Base-by-base conservation (phyloP, 176 grass and related monocot species). In the Rhynchospora breviuscula region DNA sequence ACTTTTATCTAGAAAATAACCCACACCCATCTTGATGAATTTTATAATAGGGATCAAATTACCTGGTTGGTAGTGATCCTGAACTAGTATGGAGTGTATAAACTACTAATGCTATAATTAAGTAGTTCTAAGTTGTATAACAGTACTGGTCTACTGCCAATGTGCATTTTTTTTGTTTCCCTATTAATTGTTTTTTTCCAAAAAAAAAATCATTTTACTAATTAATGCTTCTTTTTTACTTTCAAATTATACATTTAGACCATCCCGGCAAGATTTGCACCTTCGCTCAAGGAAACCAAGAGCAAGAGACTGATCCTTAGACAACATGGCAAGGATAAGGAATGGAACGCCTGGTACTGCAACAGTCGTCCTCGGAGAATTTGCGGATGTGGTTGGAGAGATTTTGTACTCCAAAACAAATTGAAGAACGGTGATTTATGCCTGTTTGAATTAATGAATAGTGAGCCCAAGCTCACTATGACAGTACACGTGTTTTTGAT, bases 391-490 rank as follows among this genome's bases (percentile, higher is more conserved):
- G 63, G 66, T 0, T 88, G 81, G 89, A 4, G 29, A 79, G 80
- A 59, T 5, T 86, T 90, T 40, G 31, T 89, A 0, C 1, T 13
- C 0, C 71, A 84, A 8, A 90, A 88, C 29, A 5, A 68, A 14
- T 62, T 90, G n/a, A 46, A 25, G 0, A 18, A 83, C 14, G 91
- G 67, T 7, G 33, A 88, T n/a, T 9, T 88, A 60, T 88, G 90
- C 6, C 1, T 85, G 13, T 90, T 87, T 7, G 85, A 92, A 59
- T 63, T 92, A 10, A 81, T 87, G 56, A 84, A 85, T 67, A 63
- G 22, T 63, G 60, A 63, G 21, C 60, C 60, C 60, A 63, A 63
- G 60, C 60, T 63, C 21, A 21, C 60, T 8, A 63, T 63, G 60
- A 63, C 60, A 63, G 60, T 63, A 23, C 60, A 63, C 25, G n/a